Evolutionary conservation across 2,329 filamentous ascomycete species (phyloP), one percentile per base, ranked within the genome.

Genomic region (Trematosphaeria pertusa): DNA sequence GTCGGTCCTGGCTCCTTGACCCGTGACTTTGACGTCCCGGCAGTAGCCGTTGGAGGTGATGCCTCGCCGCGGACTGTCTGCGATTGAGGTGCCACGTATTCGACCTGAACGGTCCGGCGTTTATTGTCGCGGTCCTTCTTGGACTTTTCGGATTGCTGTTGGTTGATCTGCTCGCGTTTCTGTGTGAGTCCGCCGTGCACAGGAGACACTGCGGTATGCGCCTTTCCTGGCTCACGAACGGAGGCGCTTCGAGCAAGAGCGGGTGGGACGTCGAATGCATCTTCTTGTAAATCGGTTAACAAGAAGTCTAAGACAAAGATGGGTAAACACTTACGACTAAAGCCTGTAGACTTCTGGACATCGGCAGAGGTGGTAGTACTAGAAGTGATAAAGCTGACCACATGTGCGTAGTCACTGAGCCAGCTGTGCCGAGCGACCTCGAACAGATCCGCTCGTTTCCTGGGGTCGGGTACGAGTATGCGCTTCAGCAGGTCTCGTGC

Each of bases 371-470:
- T 90, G 7, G 93, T 97, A 4, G 91, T 96, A 67, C 87, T 93
- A 73, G 94, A 97, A 17, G 94, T 97, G 66, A 99, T 97, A 70
- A 97, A 92, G 65, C 92, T 90, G 37, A 99, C 93, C 37, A 97
- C 87, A 68, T 96, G 90, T n/a, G 92, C 88, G 69, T 94, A 99
- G 69, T 97, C 94, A 75, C 89, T 96, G 57, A 99, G 76, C 94
- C 94, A 99, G 75, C 94, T 99, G 74, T 99, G 94, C 41, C 94
- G 86, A 36, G 94, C 94, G 33, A 99, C 94, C 71, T 99, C 94
- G 64, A 99, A 99, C 35, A 99, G 77, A 70, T 99, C 94, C 38
- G 94, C 94, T 67, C 94, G 86, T 75, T 96, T 95, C 56, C 94
- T 84, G 40, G 94, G 94, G 70, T 97, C 94, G 5, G 94, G 93